Evolutionary conservation across 768 basidiomycete genomes (phyloP), one percentile per base, ranked within the genome.

Genomic region (Asterophora lycoperdoides): DNA sequence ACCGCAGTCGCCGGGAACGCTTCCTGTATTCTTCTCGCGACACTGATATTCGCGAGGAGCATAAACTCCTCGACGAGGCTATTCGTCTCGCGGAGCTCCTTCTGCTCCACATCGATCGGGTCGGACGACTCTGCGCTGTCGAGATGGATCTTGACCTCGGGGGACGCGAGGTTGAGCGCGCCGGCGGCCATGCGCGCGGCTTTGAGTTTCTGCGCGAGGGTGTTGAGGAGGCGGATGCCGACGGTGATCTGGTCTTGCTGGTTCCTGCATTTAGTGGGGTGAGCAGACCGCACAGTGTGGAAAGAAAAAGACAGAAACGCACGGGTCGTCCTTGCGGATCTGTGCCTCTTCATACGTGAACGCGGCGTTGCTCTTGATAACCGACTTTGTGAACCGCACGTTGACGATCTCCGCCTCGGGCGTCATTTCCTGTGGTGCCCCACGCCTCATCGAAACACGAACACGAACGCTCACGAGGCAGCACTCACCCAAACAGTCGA

Each of bases 281-380:
- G 8, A 46, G 9, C 43, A 40, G 10, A 49, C 20, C 26, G 32
- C 38, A 34, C 19, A 37, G 15, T 4, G 35, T 44, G 8, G 30
- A 32, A 15, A 48, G 32, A 8, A 37, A 17, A 17, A 4, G 4
- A 9, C 34, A 41, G 11, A 41, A 19, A 69, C 89, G 56, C 56
- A 93, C 93, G 77, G 77, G 68, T 98, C 88, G 59, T 98, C 96
- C 61, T 94, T 94, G 35, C 93, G 80, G 20, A 86, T 75, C 63
- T 99, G 96, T 4, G 96, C 96, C 53, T 93, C 93, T 60, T 92
- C 91, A 57, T 99, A 99, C 15, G 94, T 96, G 68, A 98, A 97
- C 0, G 95, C 93, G 41, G 85, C 86, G 63, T 97, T 99, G 4
- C 91, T 93, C 8, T 91, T 86, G 52, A 99, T 99, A 7, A 99